A percentile compares a stretch with the other conserved stretches of the same genome.
phyloP scores from a whole-genome alignment of 345 rosid species.

The Aegle marmelos region DNA sequence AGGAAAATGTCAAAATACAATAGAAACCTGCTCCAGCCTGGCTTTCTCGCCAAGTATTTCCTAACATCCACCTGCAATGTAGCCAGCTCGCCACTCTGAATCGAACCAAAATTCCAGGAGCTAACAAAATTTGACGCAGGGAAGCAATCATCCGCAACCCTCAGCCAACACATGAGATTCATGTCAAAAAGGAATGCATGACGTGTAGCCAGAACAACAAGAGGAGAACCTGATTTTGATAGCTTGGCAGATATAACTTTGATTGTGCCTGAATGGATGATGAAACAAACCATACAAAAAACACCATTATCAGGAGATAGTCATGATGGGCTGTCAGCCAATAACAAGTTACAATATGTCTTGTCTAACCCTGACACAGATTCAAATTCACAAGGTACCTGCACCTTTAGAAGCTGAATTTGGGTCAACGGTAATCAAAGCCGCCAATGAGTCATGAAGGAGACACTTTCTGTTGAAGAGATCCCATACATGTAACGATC shows the following conservation, averaged over 20 bases:
- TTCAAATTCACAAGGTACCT: slow-evolving; percentile 10
- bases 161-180: slow-evolving; percentile 93
- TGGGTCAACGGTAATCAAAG: slow-evolving; percentile 56
- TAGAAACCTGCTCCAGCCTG: slow-evolving; percentile 92
- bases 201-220: slow-evolving; percentile 89
- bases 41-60: slow-evolving; percentile 95
- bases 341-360: background rate
- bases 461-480: slow-evolving; percentile 69
- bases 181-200: slow-evolving; percentile 91
- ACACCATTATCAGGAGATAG: slow-evolving; percentile 3
- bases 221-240: slow-evolving; percentile 93
- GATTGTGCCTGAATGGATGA: slow-evolving; percentile 55
- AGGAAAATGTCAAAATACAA: background rate
- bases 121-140: slow-evolving; percentile 94
- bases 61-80: slow-evolving; percentile 90
- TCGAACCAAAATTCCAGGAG: slow-evolving; percentile 88
- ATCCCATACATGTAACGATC: slow-evolving; percentile 87
- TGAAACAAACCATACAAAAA: background rate
- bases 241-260: slow-evolving; percentile 90
- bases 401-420: slow-evolving; percentile 55
- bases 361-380: background rate
- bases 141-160: slow-evolving; percentile 98
- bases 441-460: slow-evolving; percentile 76
- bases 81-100: slow-evolving; percentile 91
- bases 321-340: background rate